A percentile compares a stretch with the other conserved stretches of the same genome.
phyloP scores from a whole-genome alignment of 2,329 filamentous ascomycete species.

The Penicillium hordei region DNA sequence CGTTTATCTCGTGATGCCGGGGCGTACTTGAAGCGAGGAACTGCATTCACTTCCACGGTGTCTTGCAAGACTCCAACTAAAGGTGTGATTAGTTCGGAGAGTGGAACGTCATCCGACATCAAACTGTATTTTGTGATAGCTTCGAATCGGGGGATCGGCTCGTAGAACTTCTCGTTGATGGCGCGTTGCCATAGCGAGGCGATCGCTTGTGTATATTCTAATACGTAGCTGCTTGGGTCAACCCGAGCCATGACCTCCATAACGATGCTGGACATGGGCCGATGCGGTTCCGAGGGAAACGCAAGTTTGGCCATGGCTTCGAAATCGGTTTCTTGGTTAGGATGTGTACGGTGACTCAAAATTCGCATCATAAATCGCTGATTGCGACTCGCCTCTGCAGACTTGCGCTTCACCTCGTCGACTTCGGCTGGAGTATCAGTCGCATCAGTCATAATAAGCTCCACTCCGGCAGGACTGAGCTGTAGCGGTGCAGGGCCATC shows the following conservation, averaged over 20 bases:
- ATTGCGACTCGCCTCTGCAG: conserved; percentile 26
- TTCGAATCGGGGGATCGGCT: conserved; percentile 45
- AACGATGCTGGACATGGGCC: conserved; percentile 54
- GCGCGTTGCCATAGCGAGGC: conserved; percentile 57
- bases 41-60: conserved; percentile 55
- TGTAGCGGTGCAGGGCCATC: conserved; percentile 55
- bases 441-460: conserved; percentile 27
- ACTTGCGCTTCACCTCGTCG: conserved; percentile 27
- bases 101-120: conserved; percentile 38
- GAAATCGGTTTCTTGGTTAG: conserved; percentile 51
- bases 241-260: conserved; percentile 51
- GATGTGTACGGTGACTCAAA: conserved; percentile 55
- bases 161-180: conserved; percentile 54
- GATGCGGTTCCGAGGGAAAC: conserved; percentile 54
- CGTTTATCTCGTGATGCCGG: conserved; percentile 44
- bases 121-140: conserved; percentile 44
- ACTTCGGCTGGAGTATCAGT: conserved; percentile 31
- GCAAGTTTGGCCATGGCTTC: conserved; percentile 54
- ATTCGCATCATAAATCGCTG: conserved; percentile 53
- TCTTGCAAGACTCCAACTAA: conserved; percentile 44
- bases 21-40: conserved; percentile 51
- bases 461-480: conserved; percentile 33
- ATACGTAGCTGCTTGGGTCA: conserved; percentile 47
- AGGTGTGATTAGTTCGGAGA: conserved; percentile 38
- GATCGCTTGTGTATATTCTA: conserved; percentile 52